Evolutionary conservation across 1,284 basidiomycete genomes (phyloP).

Genomic region (Rhodotorula sp.): DNA sequence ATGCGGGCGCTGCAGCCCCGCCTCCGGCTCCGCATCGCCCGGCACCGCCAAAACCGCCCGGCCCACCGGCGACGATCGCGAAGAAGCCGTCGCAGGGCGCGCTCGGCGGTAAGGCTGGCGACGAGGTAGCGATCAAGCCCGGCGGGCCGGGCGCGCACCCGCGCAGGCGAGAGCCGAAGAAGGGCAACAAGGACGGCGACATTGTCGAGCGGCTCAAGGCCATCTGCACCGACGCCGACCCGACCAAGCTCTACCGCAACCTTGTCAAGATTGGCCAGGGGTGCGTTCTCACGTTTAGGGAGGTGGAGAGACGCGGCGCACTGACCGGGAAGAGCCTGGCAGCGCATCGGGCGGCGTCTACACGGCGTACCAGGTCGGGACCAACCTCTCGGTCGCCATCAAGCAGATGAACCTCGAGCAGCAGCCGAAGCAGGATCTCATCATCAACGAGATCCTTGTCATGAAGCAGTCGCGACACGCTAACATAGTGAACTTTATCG

Average conservation of each 20-base stretch:
- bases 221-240: constrained; percentile 97
- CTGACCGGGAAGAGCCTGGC: constrained; percentile 7
- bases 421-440: constrained; percentile 92
- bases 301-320: no score
- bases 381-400: constrained; percentile 92
- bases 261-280: constrained; percentile 97
- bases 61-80: constrained; percentile 13
- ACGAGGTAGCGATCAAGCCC: constrained; percentile 4
- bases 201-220: constrained; percentile 86
- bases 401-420: constrained; percentile 99
- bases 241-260: constrained; percentile 87
- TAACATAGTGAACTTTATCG: constrained; percentile 99
- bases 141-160: constrained; percentile 27
- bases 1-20: constrained; percentile 31
- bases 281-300: constrained; percentile 56
- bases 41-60: constrained; percentile 27
- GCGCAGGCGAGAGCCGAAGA: constrained; percentile 36
- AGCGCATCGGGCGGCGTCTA: constrained; percentile 97
- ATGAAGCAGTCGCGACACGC: constrained; percentile 84
- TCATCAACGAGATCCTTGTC: constrained; percentile 99
- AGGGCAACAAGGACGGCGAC: constrained; percentile 61
- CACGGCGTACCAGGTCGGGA: constrained; percentile 94
- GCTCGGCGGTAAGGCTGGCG: not conserved
- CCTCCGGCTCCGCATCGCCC: constrained; percentile 30
- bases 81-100: constrained; percentile 53